Evolutionary conservation across 345 rosid genomes (phyloP).

Genomic region (Salix dunnii): DNA sequence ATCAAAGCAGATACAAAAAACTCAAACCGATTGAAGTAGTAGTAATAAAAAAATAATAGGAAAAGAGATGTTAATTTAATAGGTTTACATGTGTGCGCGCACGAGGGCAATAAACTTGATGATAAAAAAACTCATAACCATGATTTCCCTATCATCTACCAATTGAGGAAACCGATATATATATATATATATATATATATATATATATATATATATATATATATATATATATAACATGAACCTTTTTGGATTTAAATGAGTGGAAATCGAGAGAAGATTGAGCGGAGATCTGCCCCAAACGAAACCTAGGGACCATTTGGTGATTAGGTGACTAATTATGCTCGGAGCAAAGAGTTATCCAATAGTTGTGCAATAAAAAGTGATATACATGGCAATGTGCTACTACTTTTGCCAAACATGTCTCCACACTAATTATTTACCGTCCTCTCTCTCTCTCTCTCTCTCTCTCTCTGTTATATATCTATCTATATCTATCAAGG

Average conservation of each 20-base stretch:
- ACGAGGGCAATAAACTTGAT: not conserved
- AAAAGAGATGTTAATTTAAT: too few species aligned
- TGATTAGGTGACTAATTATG: constrained; percentile 20
- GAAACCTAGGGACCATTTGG: constrained; percentile 22
- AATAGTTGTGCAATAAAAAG: not conserved
- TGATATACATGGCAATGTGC: not conserved
- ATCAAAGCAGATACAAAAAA: too few species aligned
- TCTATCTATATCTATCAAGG: not conserved
- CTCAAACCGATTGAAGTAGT: too few species aligned
- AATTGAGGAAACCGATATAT: not conserved
- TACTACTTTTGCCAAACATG: not conserved
- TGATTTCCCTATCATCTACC: not conserved
- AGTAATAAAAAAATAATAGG: too few species aligned
- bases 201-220: too few species aligned
- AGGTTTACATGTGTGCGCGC: not conserved
- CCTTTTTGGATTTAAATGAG: constrained; percentile 38
- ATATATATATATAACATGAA: not conserved
- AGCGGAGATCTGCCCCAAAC: constrained; percentile 36
- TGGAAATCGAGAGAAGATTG: constrained; percentile 44
- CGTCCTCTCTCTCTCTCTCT: not conserved
- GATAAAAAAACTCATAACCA: not conserved
- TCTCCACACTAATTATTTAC: not conserved
- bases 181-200: too few species aligned
- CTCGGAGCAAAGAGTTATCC: not conserved
- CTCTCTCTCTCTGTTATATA: not conserved